Evolutionary conservation across 2,329 filamentous ascomycete species (phyloP), one percentile per base, ranked within the genome.

Genomic region (Colletotrichum eleusines): DNA sequence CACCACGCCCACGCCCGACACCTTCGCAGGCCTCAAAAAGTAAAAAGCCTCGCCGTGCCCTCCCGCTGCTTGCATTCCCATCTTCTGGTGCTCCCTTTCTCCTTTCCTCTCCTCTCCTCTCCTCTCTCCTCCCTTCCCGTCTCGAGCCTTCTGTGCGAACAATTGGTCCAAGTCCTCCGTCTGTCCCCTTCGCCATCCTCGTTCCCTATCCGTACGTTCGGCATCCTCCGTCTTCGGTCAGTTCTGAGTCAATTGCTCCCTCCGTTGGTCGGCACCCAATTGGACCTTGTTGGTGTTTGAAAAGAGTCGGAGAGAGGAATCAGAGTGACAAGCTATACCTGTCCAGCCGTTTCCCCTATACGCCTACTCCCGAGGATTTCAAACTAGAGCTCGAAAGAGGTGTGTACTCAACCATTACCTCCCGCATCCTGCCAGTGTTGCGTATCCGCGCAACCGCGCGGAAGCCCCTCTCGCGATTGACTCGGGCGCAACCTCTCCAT

Each of bases 11-110:
- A 28, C 60, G 65, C 65, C 65, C 60, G 57, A 50, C 16, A 63
- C 57, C 62, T 59, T 71, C 64, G 68, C 68, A 71, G 68, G 68
- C 68, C 64, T 66, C 68, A 73, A 73, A 66, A 72, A 66, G 68
- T 66, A 72, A 72, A 71, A 73, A 71, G 64, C 69, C 69, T 69
- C 61, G 63, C 58, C 58, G 23, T 55, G 51, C 31, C 51, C 51
- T 31, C 51, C 11, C 11, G 31, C 20, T 40, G 31, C 46, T 42
- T 50, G 26, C 6, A 35, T 46, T 63, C 7, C 11, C 9, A 12
- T 31, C 8, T 51, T 9, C 59, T 6, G 44, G 23, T 63, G 53
- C 31, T 38, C 31, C 26, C 33, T 42, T 18, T 9, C 35, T 16
- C 44, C 48, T n/a, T 20, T 40, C 14, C 12, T 40, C 38, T 40